Percentiles rank a stretch among this genome's conserved stretches.
phyloP scores from a whole-genome alignment of 2,329 filamentous ascomycete species.

The Lachnellula cervina region DNA sequence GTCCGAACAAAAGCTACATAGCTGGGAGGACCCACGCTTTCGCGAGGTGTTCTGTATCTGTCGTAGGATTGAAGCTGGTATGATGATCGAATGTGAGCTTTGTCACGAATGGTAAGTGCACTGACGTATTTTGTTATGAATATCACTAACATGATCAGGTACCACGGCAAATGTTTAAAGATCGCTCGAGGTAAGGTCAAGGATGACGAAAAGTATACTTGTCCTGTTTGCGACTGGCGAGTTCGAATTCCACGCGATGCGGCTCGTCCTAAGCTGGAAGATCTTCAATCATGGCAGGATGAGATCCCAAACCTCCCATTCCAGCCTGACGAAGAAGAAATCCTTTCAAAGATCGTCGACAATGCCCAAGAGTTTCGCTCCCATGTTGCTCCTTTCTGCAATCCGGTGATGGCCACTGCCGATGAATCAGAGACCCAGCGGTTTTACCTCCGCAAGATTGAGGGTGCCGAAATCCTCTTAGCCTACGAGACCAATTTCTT shows the following conservation, averaged over 20 bases:
- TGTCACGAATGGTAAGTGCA: conserved; percentile 87
- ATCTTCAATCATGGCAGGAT: conserved; percentile 76
- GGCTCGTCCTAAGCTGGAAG: conserved; percentile 89
- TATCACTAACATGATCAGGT: conserved; percentile 49
- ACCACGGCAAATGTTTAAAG: conserved; percentile 96
- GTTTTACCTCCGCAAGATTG: conserved; percentile 95
- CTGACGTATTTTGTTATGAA: neutral
- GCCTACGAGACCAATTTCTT: conserved; percentile 97
- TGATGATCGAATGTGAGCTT: conserved; percentile 99
- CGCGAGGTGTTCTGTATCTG: conserved; percentile 96
- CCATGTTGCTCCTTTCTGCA: conserved; percentile 76
- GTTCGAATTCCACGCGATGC: conserved; percentile 96
- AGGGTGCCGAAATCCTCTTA: conserved; percentile 90
- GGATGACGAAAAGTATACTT: conserved; percentile 97
- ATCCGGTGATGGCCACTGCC: conserved; percentile 71
- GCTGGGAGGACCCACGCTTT: conserved; percentile 57
- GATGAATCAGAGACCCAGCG: conserved; percentile 86
- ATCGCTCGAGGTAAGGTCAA: conserved; percentile 97
- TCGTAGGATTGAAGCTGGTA: conserved; percentile 84
- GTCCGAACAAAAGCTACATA: conserved; percentile 44
- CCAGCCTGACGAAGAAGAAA: conserved; percentile 90
- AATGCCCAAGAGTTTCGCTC: conserved; percentile 80
- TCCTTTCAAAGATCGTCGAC: conserved; percentile 79
- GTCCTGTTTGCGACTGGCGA: conserved; percentile 95
- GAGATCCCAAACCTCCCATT: conserved; percentile 80